Percentiles rank a stretch among this genome's conserved stretches.
Evolutionary conservation across 371 early-diverging fungal species (phyloP).

Genomic region (Mucor circinelloides): DNA sequence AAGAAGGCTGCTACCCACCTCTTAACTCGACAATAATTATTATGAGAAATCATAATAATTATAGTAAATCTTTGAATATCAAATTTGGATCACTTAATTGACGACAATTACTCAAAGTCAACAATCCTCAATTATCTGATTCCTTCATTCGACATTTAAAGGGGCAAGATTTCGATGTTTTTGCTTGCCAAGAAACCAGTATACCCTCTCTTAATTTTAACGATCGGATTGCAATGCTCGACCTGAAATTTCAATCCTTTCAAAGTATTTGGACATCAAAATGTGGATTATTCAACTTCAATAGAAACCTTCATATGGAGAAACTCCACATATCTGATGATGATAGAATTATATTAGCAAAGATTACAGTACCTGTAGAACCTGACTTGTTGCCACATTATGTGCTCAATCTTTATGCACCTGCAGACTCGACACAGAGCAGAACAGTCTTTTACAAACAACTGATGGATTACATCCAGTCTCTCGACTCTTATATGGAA

Average conservation of each 20-base stretch:
- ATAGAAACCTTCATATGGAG: neutral
- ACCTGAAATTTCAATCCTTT: neutral
- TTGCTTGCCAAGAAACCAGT: slow-evolving; percentile 29
- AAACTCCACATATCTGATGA: neutral
- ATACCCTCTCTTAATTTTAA: neutral
- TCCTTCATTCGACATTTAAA: neutral
- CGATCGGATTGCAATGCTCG: neutral
- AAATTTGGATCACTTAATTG: neutral
- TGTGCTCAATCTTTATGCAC: neutral
- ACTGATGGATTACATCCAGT: neutral
- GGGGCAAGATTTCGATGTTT: slow-evolving; percentile 25
- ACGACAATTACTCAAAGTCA: neutral
- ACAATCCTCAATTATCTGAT: neutral
- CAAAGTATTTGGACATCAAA: neutral
- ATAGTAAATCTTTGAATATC: neutral
- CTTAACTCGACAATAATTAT: neutral
- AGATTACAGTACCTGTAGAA: neutral
- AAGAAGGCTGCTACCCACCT: neutral
- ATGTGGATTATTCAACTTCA: neutral
- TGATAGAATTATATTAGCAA: neutral
- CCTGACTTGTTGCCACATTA: neutral
- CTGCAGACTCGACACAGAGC: neutral
- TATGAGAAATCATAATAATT: neutral
- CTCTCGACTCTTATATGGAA: neutral
- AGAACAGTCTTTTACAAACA: neutral